phyloP scores from a whole-genome alignment of 306 rosid genomes.

The Sophora flavescens region DNA sequence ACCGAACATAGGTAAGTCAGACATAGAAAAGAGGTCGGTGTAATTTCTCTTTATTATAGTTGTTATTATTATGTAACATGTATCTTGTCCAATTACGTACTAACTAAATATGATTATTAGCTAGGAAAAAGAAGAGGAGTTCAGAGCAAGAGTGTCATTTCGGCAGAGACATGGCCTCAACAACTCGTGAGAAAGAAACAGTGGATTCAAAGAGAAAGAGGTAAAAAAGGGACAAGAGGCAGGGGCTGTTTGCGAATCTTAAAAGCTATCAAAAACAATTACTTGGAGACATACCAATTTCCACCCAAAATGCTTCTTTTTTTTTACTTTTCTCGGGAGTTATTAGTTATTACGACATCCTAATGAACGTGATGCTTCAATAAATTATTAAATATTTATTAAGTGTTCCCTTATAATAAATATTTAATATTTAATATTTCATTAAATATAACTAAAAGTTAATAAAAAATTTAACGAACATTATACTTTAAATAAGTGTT shows the following conservation, averaged over 20 bases:
- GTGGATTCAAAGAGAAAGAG: slow-evolving; percentile 49
- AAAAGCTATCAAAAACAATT: slow-evolving; percentile 44
- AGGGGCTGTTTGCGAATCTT: slow-evolving; percentile 36
- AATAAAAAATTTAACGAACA: no score
- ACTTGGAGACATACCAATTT: slow-evolving; percentile 58
- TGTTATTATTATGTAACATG: neutral
- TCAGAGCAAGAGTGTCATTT: neutral
- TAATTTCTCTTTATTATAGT: no score
- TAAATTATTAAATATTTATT: no score
- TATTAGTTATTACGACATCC: no score
- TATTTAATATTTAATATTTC: no score
- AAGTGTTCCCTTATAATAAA: no score
- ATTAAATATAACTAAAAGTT: no score
- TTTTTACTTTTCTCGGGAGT: neutral
- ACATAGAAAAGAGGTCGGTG: no score
- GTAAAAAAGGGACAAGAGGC: slow-evolving; percentile 24
- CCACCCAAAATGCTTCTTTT: slow-evolving; percentile 54
- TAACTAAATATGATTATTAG: neutral
- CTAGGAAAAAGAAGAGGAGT: neutral
- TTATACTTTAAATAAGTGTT: no score
- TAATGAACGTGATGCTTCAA: no score
- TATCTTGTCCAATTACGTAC: neutral
- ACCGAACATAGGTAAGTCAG: no score
- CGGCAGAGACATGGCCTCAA: neutral
- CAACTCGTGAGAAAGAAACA: neutral